A percentile compares a stretch with the other conserved stretches of the same genome.
Evolutionary conservation across 2,329 filamentous ascomycete species (phyloP).

Genomic region (Periconia sp.): DNA sequence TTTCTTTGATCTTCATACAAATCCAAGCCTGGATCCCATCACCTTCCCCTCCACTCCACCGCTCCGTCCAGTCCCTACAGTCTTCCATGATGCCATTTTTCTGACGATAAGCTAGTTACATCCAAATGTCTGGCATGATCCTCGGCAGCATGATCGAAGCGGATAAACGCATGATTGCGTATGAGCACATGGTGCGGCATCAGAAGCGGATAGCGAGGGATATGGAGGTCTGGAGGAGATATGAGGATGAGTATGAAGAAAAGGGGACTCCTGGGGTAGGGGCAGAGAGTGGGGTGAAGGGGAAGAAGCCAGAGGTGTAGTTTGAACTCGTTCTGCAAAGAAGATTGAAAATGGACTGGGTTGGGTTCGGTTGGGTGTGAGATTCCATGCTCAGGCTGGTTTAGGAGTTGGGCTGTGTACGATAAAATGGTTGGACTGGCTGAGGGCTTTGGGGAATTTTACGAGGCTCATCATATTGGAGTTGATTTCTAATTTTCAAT

Average conservation of each 20-base stretch:
- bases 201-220: slow-evolving; percentile 66
- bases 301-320: slow-evolving; percentile 11
- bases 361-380: neutral
- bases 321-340: neutral
- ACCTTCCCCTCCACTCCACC: neutral
- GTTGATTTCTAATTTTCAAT: no score
- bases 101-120: slow-evolving; percentile 58
- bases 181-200: slow-evolving; percentile 66
- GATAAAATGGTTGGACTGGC: no score
- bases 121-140: slow-evolving; percentile 87
- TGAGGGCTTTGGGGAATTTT: no score
- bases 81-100: neutral
- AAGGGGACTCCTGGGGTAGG: slow-evolving; percentile 40
- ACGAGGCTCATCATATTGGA: no score
- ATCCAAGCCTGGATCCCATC: neutral
- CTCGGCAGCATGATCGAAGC: slow-evolving; percentile 76
- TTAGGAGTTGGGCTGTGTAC: no score
- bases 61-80: no score
- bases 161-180: slow-evolving; percentile 66
- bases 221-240: slow-evolving; percentile 67
- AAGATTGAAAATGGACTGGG: neutral
- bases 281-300: slow-evolving; percentile 33
- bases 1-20: neutral
- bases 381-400: neutral
- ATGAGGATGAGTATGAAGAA: slow-evolving; percentile 62